phyloP scores from a whole-genome alignment of 108 stramenopile species.

The Conticribra guillardii region DNA sequence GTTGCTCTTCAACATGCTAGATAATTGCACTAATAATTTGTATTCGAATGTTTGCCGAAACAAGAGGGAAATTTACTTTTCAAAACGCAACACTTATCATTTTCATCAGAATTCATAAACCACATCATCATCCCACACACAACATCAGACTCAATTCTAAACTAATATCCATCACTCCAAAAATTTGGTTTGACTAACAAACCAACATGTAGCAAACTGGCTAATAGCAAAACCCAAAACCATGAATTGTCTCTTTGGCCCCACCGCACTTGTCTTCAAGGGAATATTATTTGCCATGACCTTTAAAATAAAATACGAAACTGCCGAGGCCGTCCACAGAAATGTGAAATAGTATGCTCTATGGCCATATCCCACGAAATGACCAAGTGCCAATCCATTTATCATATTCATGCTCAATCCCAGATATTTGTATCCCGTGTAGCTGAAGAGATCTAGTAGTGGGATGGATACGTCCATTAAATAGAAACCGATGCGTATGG shows the following conservation, averaged over 20 bases:
- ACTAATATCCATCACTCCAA: no score
- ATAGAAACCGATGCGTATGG: conserved; percentile 91
- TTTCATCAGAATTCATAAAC: no score
- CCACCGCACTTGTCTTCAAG: conserved; percentile 56
- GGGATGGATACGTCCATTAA: conserved; percentile 77
- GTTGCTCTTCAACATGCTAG: no score
- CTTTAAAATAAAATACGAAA: conserved; percentile 85
- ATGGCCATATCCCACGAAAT: conserved; percentile 67
- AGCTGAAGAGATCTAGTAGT: conserved; percentile 76
- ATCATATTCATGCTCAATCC: conserved; percentile 85
- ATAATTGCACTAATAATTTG: no score
- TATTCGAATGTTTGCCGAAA: no score
- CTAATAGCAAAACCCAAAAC: conserved; percentile 87
- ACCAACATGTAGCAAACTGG: conserved; percentile 90
- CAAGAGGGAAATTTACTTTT: no score
- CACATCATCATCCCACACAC: no score
- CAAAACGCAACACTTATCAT: no score
- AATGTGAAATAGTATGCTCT: conserved; percentile 83
- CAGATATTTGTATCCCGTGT: conserved; percentile 92
- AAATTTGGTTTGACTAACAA: conserved; percentile 89
- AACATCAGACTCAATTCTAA: no score
- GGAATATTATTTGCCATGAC: conserved; percentile 90
- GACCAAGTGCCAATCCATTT: conserved; percentile 63
- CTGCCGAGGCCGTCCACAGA: conserved; percentile 82
- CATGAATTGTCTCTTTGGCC: conserved; percentile 87